Evolutionary conservation across 75 land plant genomes (phyloP), one percentile per base, ranked within the genome.

Genomic region (Gnetum montanum): DNA sequence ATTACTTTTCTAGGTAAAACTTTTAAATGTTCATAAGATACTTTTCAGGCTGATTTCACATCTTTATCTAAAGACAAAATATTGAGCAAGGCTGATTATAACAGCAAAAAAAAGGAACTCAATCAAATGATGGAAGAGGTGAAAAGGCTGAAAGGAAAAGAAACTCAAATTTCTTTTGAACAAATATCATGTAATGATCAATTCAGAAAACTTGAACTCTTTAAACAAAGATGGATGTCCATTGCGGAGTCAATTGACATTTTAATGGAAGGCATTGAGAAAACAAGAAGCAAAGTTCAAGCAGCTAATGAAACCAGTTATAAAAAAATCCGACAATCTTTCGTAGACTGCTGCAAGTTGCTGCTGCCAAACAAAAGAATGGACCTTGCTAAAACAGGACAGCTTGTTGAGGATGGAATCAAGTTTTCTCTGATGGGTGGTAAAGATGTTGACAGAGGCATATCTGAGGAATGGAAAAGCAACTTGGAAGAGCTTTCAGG

Each of bases 401-500:
- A 41, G 24, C 28, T 53, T 57, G 62, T 65, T 35, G 50, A 65
- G 29, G 51, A 65, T 35, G 62, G 67, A 44, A 47, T 58, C 15
- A 57, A 59, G 46, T 31, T 65, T 33, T 28, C 50, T n/a, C 58
- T 60, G 30, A 41, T 36, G 4, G 57, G 57, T 13, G 18, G 11
- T 20, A 34, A 54, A 45, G 19, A 40, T 19, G 30, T 46, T 19
- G 26, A 61, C 10, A 30, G 25, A 41, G 31, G n/a, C 31, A 10
- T 30, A 4, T 15, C 45, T 16, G 27, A 62, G 19, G 49, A 59
- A 22, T 65, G 67, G 67, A 65, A 65, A 50, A 65, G 24, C 37
- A 65, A 41, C 26, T 49, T 65, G 12, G 61, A 58, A 41, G 67
- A 65, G 30, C 67, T 65, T 26, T 65, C 67, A 58, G 67, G 67